Percentiles rank a stretch among this genome's conserved stretches.
Conservation (phyloP, 2,329 filamentous ascomycete genomes). For the Ophioceras dolichostomum region DNA sequence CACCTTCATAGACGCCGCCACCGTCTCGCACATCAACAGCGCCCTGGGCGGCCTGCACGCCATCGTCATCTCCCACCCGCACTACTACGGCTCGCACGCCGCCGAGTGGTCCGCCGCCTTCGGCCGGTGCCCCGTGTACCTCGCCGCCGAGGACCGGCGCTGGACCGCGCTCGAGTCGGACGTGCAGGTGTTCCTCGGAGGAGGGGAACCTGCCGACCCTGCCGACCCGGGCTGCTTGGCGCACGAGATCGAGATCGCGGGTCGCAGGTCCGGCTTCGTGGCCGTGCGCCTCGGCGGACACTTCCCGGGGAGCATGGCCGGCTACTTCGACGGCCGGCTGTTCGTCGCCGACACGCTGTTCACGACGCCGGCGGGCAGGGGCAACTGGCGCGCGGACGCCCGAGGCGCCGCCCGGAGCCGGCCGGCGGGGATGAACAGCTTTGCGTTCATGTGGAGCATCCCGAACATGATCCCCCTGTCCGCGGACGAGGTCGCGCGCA, state of each 20-base stretch:
- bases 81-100: constrained; percentile 68
- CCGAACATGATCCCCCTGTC: constrained; percentile 63
- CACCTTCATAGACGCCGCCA: constrained; percentile 54
- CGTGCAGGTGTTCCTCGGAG: constrained; percentile 33
- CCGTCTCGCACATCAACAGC: constrained; percentile 40
- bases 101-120: constrained; percentile 58
- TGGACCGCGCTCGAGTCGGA: constrained; percentile 45
- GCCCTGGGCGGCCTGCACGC: constrained; percentile 52
- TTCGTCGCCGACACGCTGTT: constrained; percentile 69
- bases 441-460: constrained; percentile 66
- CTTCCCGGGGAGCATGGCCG: constrained; percentile 62
- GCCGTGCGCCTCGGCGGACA: constrained; percentile 66
- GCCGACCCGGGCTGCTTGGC: constrained; percentile 19
- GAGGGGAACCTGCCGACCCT: no score
- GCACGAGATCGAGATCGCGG: constrained; percentile 20
- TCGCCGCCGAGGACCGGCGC: constrained; percentile 48
- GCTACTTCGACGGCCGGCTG: constrained; percentile 49
- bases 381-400: constrained; percentile 32
- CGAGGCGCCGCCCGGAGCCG: constrained; percentile 20
- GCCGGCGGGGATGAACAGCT: constrained; percentile 37
- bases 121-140: constrained; percentile 52
- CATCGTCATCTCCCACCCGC: constrained; percentile 69
- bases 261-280: constrained; percentile 25
- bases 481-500: constrained; percentile 48
- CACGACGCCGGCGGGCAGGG: constrained; percentile 48